These are phyloP conservation scores for Spathaspora sp. DNA, from an alignment of 805 yeast genomes.

Conservation along the genomic window DNA sequence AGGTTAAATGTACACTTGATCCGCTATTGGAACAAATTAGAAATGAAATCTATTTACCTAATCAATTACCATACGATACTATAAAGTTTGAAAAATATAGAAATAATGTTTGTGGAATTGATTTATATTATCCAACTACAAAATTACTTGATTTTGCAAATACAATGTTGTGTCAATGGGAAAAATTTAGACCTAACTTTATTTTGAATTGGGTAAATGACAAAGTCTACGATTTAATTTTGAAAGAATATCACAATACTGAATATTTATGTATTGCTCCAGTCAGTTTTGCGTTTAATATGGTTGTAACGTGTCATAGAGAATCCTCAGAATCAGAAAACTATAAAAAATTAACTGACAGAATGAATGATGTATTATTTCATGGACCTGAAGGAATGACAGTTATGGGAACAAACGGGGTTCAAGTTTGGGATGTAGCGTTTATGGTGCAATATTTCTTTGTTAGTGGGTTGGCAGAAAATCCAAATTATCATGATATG, in stretches of 20 bases:
- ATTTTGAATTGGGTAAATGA: conserved; percentile 49
- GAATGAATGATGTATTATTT: conserved; percentile 75
- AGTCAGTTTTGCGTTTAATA: conserved; percentile 80
- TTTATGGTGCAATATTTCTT: conserved; percentile 83
- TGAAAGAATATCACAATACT: conserved; percentile 76
- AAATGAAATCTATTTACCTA: conserved; percentile 62
- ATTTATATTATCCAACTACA: conserved; percentile 91
- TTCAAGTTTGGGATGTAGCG: conserved; percentile 95
- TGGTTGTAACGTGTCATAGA: conserved; percentile 64
- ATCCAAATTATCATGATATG: conserved; percentile 59
- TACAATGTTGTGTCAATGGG: conserved; percentile 57
- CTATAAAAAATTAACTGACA: conserved; percentile 50
- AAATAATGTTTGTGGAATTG: conserved; percentile 86
- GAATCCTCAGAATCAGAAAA: conserved; percentile 67
- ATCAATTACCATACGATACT: conserved; percentile 49
- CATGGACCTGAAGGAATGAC: conserved; percentile 90
- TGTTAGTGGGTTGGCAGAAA: conserved; percentile 71
- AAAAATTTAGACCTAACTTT: conserved; percentile 75
- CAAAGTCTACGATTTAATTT: conserved; percentile 56
- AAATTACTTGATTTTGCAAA: conserved; percentile 60
- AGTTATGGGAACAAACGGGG: conserved; percentile 96
- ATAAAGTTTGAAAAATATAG: conserved; percentile 72
- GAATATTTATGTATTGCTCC: conserved; percentile 89
- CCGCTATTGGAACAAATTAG: conserved; percentile 67
- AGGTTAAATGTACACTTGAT: conserved; percentile 53